Conservation (phyloP, 257 asterid genomes). For the Scutellaria barbata region DNA sequence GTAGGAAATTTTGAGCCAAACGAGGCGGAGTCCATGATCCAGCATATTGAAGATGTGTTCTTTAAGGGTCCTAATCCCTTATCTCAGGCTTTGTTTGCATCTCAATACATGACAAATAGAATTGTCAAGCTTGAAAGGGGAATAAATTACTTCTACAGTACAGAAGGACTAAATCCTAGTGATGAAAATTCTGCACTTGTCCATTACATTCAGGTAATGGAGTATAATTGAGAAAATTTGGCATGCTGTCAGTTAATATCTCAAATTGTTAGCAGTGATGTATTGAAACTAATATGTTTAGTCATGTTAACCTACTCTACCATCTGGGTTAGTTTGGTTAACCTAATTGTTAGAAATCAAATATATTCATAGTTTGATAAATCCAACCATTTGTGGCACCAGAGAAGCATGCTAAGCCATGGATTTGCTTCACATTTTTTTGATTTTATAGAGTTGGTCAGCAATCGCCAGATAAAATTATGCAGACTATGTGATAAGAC, state of each 20-base stretch:
- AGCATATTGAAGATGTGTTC: conserved; percentile 71
- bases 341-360: not conserved
- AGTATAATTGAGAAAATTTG: conserved; percentile 3
- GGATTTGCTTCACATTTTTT: not conserved
- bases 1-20: conserved; percentile 79
- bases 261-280: not conserved
- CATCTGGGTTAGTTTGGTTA: not conserved
- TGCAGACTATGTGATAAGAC: conserved; percentile 4
- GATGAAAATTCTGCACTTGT: conserved; percentile 93
- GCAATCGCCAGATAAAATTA: not conserved
- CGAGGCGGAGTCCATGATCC: conserved; percentile 84
- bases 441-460: not conserved
- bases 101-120: conserved; percentile 87
- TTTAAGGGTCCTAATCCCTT: conserved; percentile 65
- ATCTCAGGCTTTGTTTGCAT: conserved; percentile 74
- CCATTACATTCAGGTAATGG: conserved; percentile 88
- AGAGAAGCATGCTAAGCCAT: not conserved
- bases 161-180: conserved; percentile 85
- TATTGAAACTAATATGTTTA: conserved; percentile 10
- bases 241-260: conserved; percentile 10
- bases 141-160: conserved; percentile 58
- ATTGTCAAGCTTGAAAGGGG: conserved; percentile 81
- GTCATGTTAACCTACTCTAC: not conserved
- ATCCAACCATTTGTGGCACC: not conserved
- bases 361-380: not conserved